Base-by-base conservation (phyloP, 2,329 filamentous ascomycete genomes). In the Fusarium cicatricum region DNA sequence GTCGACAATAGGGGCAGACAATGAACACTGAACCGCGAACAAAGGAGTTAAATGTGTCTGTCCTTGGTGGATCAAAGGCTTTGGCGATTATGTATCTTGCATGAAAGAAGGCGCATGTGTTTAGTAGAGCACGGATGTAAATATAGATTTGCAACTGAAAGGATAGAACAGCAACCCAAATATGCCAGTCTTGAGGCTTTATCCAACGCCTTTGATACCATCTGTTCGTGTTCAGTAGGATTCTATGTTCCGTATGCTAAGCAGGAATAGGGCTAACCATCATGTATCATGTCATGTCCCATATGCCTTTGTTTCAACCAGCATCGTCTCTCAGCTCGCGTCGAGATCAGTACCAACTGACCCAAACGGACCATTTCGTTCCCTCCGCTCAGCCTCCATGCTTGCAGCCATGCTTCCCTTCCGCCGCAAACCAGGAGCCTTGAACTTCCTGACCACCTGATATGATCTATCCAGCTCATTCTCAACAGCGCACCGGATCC, bases 391-490 rank as follows among this genome's bases (percentile, higher is more conserved):
- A 14, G 56, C 60, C 3, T 72, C 66, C 36, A 51, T 61, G 15
- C 66, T 68, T 4, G 65, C 66, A 19, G 72, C 67, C 63, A 77
- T 74, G 56, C 75, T 77, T 16, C 74, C 75, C 66, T 81, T 83
- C 37, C 81, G 72, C 53, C 80, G 73, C 38, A 83, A 64, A 4
- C 78, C 80, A 1, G 80, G 80, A 1, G 82, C 82, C 68, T 84
- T 85, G 26, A 84, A 73, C 58, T 88, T 83, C 56, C 91, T 80
- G 0, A 94, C 89, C 52, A 89, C 79, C 73, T 96, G 90, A 73
- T 96, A 97, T 0, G 91, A 90, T 40, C 88, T 80, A 72, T 97
- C 93, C 11, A 98, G 80, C 71, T 96, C 92, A 50, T 92, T 89
- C 74, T 98, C 94, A 8, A 98, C 84, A 5, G 88, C 89, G 73